These are phyloP conservation scores for Forsythia suspensa DNA, from an alignment of 257 asterid genomes.

Conservation along the genomic window DNA sequence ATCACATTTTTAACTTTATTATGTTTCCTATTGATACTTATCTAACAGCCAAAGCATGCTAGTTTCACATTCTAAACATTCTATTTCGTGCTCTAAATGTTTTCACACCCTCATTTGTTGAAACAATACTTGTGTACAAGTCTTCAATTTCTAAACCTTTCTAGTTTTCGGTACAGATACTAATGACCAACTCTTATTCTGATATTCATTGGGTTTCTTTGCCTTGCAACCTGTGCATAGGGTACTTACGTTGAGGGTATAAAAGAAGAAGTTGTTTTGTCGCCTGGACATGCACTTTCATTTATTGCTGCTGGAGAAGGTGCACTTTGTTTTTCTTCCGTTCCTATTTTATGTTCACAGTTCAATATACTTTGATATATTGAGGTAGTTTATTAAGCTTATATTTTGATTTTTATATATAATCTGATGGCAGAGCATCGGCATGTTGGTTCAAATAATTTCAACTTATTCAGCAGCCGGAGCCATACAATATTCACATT, in stretches of 20 bases:
- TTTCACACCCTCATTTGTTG: neutral
- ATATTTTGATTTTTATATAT: conserved; percentile 22
- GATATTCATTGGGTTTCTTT: neutral
- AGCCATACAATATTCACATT: conserved; percentile 97
- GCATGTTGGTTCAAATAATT: conserved; percentile 98
- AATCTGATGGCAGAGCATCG: conserved; percentile 86
- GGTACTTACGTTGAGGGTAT: conserved; percentile 99
- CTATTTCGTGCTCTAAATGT: conserved; percentile 7
- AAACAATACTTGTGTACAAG: neutral
- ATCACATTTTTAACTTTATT: neutral
- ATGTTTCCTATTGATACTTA: neutral
- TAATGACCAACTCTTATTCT: conserved; percentile 9
- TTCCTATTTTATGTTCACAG: neutral
- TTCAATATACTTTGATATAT: conserved; percentile 2
- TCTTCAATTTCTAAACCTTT: neutral
- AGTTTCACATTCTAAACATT: neutral
- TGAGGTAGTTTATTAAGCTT: conserved; percentile 7
- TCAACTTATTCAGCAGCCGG: conserved; percentile 98
- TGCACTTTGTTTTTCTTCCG: conserved; percentile 24
- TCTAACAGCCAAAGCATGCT: neutral
- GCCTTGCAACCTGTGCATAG: conserved; percentile 36
- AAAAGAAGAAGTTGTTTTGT: conserved; percentile 96
- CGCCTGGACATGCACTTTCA: conserved; percentile 99
- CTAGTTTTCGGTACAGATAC: neutral
- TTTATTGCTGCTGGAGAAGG: conserved; percentile 99